Evolutionary conservation across 257 asterid species (phyloP), one percentile per base, ranked within the genome.

Genomic region (Schizonepeta tenuifolia): DNA sequence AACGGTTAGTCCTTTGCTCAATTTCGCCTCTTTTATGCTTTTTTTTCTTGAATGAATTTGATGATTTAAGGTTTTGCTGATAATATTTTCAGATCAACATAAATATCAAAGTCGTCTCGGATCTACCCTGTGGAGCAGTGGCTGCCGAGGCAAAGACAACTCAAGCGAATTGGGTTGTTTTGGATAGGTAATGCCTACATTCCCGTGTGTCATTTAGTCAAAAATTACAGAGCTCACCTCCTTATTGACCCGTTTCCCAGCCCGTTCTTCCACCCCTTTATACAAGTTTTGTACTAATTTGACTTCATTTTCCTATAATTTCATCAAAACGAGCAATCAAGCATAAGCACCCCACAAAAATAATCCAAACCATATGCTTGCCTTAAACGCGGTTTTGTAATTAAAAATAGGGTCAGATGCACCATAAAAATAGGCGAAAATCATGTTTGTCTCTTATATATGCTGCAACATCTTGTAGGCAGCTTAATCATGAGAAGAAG

Each of bases 111-210:
- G 74, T 90, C 28, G 88, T 87, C 26, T 84, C 92, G 12, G 92
- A 93, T 40, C 71, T 75, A 50, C 92, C 91, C 0, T 81, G 84
- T 74, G 96, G 99, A 56, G 85, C 88, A 9, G 97, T 92, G 40
- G 93, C 98, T 56, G 88, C 90, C 2, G 98, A 95, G 85, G 97
- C 97, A 3, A 88, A 79, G 87, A 82, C 66, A 79, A 83, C 75
- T 64, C 90, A 83, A 72, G 95, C 97, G 38, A 90, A 79, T 75
- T 95, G 99, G 99, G 99, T 92, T 28, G 98, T 95, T 58, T 77
- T 95, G 76, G 99, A 95, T 84, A 92, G 84, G 99, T 95, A 91
- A 83, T 21, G 40, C 28, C 56, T 15, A 3, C 43, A 36, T 20
- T 51, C 12, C 40, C 2, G 20, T n/a, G 21, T 49, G 6, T 15